phyloP scores from a whole-genome alignment of 2,329 filamentous ascomycete genomes.

The Elsinoe arachidis region DNA sequence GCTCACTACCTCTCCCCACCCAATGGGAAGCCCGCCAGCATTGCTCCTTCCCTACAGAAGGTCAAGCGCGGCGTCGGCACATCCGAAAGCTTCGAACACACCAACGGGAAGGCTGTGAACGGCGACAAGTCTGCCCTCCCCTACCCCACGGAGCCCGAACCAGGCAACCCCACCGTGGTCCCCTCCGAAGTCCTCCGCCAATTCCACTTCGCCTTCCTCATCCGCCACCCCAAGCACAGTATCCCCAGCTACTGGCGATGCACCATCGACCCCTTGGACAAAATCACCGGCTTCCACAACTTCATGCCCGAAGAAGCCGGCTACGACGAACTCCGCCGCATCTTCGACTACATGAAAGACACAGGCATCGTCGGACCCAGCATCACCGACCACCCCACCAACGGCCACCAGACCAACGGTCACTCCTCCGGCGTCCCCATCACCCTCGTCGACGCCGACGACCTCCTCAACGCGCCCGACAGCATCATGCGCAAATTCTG shows the following conservation, averaged over 20 bases:
- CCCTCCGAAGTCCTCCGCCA: constrained; percentile 63
- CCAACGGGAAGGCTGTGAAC: constrained; percentile 27
- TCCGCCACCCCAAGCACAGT: constrained; percentile 84
- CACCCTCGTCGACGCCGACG: constrained; percentile 87
- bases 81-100: constrained; percentile 28
- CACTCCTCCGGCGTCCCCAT: constrained; percentile 47
- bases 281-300: constrained; percentile 73
- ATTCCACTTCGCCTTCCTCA: constrained; percentile 94
- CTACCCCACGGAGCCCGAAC: constrained; percentile 51
- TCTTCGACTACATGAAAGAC: constrained; percentile 75
- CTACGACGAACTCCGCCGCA: constrained; percentile 73
- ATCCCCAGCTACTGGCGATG: constrained; percentile 94
- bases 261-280: constrained; percentile 76
- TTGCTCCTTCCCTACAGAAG: constrained; percentile 66
- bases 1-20: constrained; percentile 83
- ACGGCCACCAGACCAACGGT: constrained; percentile 25
- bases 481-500: constrained; percentile 72
- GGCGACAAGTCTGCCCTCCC: constrained; percentile 38
- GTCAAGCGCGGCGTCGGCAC: constrained; percentile 53
- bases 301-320: constrained; percentile 86
- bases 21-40: constrained; percentile 54
- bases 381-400: constrained; percentile 41
- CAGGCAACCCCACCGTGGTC: constrained; percentile 75
- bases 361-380: constrained; percentile 62
- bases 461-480: constrained; percentile 77